Evolutionary conservation across 352 stramenopile species (phyloP).

Genomic region (Phytophthora foliorum): DNA sequence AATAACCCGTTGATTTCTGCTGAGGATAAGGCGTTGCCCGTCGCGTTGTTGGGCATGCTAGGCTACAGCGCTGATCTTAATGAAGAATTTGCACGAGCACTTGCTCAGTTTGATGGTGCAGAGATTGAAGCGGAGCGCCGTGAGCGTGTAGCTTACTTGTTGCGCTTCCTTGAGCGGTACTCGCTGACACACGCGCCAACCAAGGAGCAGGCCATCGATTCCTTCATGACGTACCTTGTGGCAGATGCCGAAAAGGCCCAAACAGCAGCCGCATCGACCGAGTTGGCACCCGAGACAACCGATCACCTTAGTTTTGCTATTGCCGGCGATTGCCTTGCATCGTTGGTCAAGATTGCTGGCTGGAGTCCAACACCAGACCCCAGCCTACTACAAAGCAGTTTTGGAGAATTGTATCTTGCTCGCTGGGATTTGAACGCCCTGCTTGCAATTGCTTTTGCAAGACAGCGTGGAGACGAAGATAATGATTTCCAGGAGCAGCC

Average conservation of each 20-base stretch:
- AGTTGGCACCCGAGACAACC: conserved; percentile 12
- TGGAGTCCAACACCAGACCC: conserved; percentile 22
- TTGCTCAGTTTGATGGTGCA: conserved; percentile 51
- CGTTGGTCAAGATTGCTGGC: conserved; percentile 49
- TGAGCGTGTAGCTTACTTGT: conserved; percentile 64
- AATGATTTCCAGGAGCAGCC: conserved; percentile 59
- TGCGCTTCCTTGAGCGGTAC: conserved; percentile 76
- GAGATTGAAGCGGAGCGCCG: conserved; percentile 22
- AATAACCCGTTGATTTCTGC: conserved; percentile 62
- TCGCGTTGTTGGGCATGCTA: conserved; percentile 71
- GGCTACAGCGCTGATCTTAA: conserved; percentile 81
- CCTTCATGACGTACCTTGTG: conserved; percentile 63
- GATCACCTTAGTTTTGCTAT: conserved; percentile 19
- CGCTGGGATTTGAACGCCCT: conserved; percentile 62
- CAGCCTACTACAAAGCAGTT: conserved; percentile 29
- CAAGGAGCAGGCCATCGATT: conserved; percentile 57
- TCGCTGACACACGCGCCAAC: conserved; percentile 58
- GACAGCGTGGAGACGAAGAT: conserved; percentile 42
- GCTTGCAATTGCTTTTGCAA: conserved; percentile 48
- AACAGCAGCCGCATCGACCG: conserved; percentile 1
- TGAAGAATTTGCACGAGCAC: conserved; percentile 59
- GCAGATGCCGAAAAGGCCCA: conserved; percentile 36
- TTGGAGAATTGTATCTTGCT: conserved; percentile 61
- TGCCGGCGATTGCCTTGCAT: conserved; percentile 40
- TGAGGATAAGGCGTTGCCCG: conserved; percentile 62